Evolutionary conservation across 73 alveolate species (phyloP), one percentile per base, ranked within the genome.

Genomic region (Durusdinium trenchii): DNA sequence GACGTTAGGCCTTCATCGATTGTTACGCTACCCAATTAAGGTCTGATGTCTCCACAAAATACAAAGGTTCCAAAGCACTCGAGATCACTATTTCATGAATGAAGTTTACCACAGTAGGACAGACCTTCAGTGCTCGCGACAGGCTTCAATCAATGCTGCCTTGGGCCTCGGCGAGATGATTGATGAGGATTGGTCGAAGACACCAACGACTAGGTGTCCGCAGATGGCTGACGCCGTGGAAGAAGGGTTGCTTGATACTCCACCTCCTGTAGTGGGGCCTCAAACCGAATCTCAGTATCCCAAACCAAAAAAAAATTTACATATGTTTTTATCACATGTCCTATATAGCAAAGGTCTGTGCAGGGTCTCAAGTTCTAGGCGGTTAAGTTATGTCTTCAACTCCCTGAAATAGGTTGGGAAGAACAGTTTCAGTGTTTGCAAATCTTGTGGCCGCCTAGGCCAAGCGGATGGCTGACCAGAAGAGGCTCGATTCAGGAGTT

Each of bases 221-320:
- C 47, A 35, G 43, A 47, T 71, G 5, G 83, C 50, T 5, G 50
- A 28, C 12, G 51, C 32, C 2, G 26, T 71, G 2, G 51, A 10
- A 3, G 51, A n/a, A 7, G 83, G n/a, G 6, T 71, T 71, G 83
- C 28, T 3, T 47, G 38, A n/a, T n/a, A n/a, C 83, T 3, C 83
- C 83, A 71, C 83, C 83, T n/a, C 83, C 83, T 71, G 50, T 71
- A 20, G 83, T 71, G 16, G 83, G 83, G 28, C 83, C 51, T 71
- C 83, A 71, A n/a, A n/a, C 83, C 6, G 83, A n/a, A 32, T 5
- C 83, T 57, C 23, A 23, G 32, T 57, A 23, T 57, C 23, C 23
- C 32, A 16, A 57, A 57, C n/a, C n/a, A 23, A 23, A 23, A 16
- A 57, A 16, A 57, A 23, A 23, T 57, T 57, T 23, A 57, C 23